Base-by-base conservation (phyloP, 768 basidiomycete genomes). In the Hydnum rufescens region DNA sequence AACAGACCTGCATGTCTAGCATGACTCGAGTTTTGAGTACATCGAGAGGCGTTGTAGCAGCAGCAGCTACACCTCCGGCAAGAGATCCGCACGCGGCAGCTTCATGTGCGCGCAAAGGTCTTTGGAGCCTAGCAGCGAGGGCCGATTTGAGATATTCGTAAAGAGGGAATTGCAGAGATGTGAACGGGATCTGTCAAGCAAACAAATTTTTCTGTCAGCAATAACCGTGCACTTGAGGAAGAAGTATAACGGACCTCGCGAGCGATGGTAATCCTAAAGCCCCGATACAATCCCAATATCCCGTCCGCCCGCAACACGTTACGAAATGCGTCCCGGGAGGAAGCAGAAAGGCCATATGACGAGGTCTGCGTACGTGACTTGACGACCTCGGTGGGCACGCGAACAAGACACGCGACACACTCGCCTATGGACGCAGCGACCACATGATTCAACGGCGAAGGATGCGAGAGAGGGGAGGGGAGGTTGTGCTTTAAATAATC, bases 11-110 rank as follows among this genome's bases (percentile, higher is more conserved):
- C 51, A 84, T 70, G 60, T 93, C 90, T 4, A 97, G 73, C 95
- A 99, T 99, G 42, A 95, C 82, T 18, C 95, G 75, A 1, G 95
- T 99, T 64, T 99, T 99, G 31, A 95, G 72, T 2, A 97, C 95
- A 60, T 99, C 95, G 29, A 99, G 69, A 1, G 95, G 95, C 0
- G 95, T 97, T 1, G 95, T 97, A 32, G 82, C 58, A 0, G 81
- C 85, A 0, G 90, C 93, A 3, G 90, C 90, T 26, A 85, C 67
- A 0, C 83, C 93, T 4, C 95, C 95, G 0, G 95, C 84, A 44
- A 93, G 69, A 60, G 82, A 85, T 2, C 93, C 95, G 59, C 93
- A 97, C 3, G 80, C 57, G 0, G 90, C 92, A 0, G 70, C 69
- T 53, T 73, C 64, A 28, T 63, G 60, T 5, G 70, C 62, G 3